Conservation (phyloP, 129 eudicot species). For the Smallanthus sonchifolius region DNA sequence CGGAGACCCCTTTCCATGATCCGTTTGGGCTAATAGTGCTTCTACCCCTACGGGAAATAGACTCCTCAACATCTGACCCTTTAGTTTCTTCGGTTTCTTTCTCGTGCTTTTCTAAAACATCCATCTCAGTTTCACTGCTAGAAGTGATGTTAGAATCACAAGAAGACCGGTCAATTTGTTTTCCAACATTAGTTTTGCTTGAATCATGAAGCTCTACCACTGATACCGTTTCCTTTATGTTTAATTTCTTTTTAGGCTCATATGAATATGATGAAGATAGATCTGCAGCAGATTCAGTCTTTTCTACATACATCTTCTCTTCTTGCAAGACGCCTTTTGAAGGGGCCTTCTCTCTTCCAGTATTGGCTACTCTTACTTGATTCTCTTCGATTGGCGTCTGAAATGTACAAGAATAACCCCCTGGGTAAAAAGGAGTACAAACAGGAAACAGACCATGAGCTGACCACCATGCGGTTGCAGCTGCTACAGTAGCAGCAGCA, state of each 20-base stretch:
- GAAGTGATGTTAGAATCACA: slow-evolving; percentile 91
- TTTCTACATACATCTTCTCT: slow-evolving; percentile 45
- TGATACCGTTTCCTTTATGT: slow-evolving; percentile 30
- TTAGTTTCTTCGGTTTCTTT: slow-evolving; percentile 51
- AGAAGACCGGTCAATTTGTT: slow-evolving; percentile 91
- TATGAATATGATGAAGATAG: slow-evolving; percentile 44
- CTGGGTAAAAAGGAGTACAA: slow-evolving; percentile 53
- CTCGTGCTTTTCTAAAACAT: slow-evolving; percentile 53
- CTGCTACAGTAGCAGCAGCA: slow-evolving; percentile 94
- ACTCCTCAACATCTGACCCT: slow-evolving; percentile 55
- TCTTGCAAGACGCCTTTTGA: slow-evolving; percentile 26
- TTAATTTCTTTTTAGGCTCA: slow-evolving; percentile 38
- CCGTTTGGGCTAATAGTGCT: slow-evolving; percentile 42
- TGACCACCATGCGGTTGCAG: slow-evolving; percentile 99
- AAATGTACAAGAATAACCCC: slow-evolving; percentile 32
- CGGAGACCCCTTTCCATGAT: slow-evolving; percentile 96
- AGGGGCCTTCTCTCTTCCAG: slow-evolving; percentile 40
- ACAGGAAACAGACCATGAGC: slow-evolving; percentile 82
- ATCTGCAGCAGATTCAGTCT: slow-evolving; percentile 12
- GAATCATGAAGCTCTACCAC: slow-evolving; percentile 27
- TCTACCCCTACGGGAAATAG: slow-evolving; percentile 59
- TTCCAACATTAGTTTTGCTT: slow-evolving; percentile 42
- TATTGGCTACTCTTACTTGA: slow-evolving; percentile 29
- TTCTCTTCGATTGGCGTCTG: slow-evolving; percentile 18
- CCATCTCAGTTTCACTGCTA: slow-evolving; percentile 89